Evolutionary conservation across 2,329 filamentous ascomycete genomes (phyloP).

Genomic region (Aspergillus proliferans): DNA sequence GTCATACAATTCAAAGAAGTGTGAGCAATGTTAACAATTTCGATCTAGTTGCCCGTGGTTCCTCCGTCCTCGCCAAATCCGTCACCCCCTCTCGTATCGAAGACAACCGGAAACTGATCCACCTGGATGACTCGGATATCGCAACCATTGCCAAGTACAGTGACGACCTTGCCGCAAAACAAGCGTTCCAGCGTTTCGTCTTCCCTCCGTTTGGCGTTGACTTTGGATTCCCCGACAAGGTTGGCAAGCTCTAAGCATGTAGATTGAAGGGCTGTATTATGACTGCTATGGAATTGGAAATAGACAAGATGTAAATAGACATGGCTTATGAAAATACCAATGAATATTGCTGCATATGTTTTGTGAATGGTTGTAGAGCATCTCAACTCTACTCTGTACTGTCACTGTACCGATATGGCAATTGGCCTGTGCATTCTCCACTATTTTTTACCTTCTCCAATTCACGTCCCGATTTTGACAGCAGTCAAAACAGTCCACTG

Average conservation of each 20-base stretch:
- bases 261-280: not conserved
- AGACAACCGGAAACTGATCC: constrained; percentile 33
- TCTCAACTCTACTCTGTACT: too few species aligned
- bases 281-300: too few species aligned
- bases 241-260: not conserved
- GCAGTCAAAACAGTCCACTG: too few species aligned
- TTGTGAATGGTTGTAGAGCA: too few species aligned
- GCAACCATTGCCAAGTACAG: constrained; percentile 33
- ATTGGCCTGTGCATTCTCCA: too few species aligned
- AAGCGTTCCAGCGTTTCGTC: constrained; percentile 46
- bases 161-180: constrained; percentile 26
- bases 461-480: too few species aligned
- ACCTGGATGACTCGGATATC: constrained; percentile 33
- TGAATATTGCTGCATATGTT: too few species aligned
- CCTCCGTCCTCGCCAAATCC: constrained; percentile 38
- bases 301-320: too few species aligned
- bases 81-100: constrained; percentile 37
- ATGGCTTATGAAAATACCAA: too few species aligned
- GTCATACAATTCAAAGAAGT: not conserved
- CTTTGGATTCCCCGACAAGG: constrained; percentile 68
- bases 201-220: constrained; percentile 63
- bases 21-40: too few species aligned
- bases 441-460: too few species aligned
- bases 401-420: too few species aligned
- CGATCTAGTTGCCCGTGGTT: constrained; percentile 30